phyloP scores from a whole-genome alignment of 1,284 basidiomycete species.

The Marasmius fiardii region DNA sequence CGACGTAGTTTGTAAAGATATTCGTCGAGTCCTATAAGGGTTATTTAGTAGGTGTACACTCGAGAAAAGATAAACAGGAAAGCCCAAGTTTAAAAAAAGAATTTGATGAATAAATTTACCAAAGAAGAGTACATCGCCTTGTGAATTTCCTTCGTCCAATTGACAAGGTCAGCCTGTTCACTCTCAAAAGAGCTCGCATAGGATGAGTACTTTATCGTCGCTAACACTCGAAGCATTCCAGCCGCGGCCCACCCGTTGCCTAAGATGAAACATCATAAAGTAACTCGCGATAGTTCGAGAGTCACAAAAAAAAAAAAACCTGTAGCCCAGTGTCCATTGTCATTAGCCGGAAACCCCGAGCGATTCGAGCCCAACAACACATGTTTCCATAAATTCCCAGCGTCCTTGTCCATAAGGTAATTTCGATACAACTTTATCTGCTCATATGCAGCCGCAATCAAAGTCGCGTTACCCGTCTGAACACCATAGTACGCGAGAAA shows the following conservation, averaged over 20 bases:
- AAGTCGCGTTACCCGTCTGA: conserved; percentile 30
- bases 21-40: conserved; percentile 31
- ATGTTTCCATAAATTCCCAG: conserved; percentile 51
- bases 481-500: conserved; percentile 77
- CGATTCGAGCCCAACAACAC: conserved; percentile 30
- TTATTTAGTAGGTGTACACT: background rate
- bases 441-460: conserved; percentile 61
- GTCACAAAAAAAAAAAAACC: conserved; percentile 57
- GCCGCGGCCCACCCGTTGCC: conserved; percentile 71
- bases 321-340: conserved; percentile 44
- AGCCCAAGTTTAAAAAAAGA: conserved; percentile 31
- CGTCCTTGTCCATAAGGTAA: conserved; percentile 31
- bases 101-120: conserved; percentile 32
- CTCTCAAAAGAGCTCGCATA: conserved; percentile 45
- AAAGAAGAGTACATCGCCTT: conserved; percentile 45
- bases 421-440: conserved; percentile 64
- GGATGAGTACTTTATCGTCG: conserved; percentile 46
- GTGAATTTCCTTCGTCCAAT: conserved; percentile 61
- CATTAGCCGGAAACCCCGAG: conserved; percentile 26
- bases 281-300: conserved; percentile 87
- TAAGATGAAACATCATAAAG: conserved; percentile 69
- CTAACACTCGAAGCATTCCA: conserved; percentile 64
- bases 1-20: conserved; percentile 73
- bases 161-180: conserved; percentile 52
- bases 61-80: conserved; percentile 35